Evolutionary conservation across 164 flowering plant species (phyloP).

Genomic region (Tinospora cordifolia): DNA sequence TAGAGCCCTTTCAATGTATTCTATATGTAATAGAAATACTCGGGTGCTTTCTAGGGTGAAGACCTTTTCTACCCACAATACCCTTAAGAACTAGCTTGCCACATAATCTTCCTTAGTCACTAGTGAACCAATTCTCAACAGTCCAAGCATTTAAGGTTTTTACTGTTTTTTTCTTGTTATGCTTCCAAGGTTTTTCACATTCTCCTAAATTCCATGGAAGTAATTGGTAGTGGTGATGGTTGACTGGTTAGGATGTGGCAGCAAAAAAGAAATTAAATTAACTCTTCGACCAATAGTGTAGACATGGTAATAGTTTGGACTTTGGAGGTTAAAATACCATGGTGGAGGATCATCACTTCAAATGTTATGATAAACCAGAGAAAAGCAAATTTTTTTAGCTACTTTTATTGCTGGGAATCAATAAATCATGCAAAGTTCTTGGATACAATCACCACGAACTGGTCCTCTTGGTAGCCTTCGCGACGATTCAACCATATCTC

Average conservation of each 20-base stretch:
- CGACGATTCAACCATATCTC: conserved; percentile 45
- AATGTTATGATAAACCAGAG: neutral
- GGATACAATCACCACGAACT: conserved; percentile 90
- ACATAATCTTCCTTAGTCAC: neutral
- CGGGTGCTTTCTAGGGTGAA: too few species aligned
- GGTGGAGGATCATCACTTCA: neutral
- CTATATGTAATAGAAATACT: too few species aligned
- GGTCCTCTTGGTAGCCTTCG: conserved; percentile 72
- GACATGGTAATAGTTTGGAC: neutral
- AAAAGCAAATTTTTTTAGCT: neutral
- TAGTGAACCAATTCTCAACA: neutral
- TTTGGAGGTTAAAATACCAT: neutral
- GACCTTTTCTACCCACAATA: too few species aligned
- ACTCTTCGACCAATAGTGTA: neutral
- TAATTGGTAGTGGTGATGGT: neutral
- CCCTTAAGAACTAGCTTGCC: too few species aligned
- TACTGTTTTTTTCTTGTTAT: neutral
- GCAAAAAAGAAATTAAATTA: neutral
- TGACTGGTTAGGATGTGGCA: neutral
- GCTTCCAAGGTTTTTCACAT: too few species aligned
- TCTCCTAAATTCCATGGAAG: too few species aligned
- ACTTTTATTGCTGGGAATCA: neutral
- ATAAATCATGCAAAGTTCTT: neutral
- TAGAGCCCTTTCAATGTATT: too few species aligned
- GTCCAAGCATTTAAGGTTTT: neutral